Evolutionary conservation across 2,329 filamentous ascomycete species (phyloP).

Genomic region (Microdochium trichocladiopsis): DNA sequence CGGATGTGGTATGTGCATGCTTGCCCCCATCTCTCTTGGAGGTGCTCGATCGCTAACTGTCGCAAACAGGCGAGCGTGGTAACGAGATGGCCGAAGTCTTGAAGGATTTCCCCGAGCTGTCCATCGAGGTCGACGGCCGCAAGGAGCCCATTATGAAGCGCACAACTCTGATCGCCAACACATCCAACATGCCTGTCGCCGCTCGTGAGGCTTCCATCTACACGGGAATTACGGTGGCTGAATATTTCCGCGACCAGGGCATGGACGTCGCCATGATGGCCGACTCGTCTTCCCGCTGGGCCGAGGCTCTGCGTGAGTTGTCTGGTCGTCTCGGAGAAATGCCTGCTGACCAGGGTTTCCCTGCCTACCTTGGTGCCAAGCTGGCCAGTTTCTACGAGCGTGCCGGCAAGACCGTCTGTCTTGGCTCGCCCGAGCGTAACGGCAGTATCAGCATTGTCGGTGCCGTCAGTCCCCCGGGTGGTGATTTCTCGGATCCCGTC

Average conservation of each 20-base stretch:
- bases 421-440: constrained; percentile 81
- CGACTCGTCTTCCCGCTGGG: constrained; percentile 96
- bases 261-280: constrained; percentile 99
- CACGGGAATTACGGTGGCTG: constrained; percentile 87
- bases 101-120: constrained; percentile 99
- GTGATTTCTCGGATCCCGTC: constrained; percentile 98
- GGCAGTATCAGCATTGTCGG: constrained; percentile 97
- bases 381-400: constrained; percentile 99
- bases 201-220: constrained; percentile 98
- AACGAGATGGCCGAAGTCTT: constrained; percentile 99
- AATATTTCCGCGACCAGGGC: constrained; percentile 96
- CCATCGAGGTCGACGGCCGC: constrained; percentile 88
- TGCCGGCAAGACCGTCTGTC: constrained; percentile 76
- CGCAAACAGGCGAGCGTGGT: constrained; percentile 73
- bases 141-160: constrained; percentile 99
- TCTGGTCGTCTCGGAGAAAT: constrained; percentile 98
- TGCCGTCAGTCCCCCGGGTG: constrained; percentile 92
- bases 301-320: constrained; percentile 95
- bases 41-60: neutral
- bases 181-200: constrained; percentile 98
- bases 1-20: constrained; percentile 43
- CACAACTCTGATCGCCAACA: constrained; percentile 96
- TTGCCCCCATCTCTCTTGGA: neutral
- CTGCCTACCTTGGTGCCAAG: constrained; percentile 93
- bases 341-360: constrained; percentile 99